Conservation (phyloP, 176 grass and related monocot species). For the Paspalum vaginatum region DNA sequence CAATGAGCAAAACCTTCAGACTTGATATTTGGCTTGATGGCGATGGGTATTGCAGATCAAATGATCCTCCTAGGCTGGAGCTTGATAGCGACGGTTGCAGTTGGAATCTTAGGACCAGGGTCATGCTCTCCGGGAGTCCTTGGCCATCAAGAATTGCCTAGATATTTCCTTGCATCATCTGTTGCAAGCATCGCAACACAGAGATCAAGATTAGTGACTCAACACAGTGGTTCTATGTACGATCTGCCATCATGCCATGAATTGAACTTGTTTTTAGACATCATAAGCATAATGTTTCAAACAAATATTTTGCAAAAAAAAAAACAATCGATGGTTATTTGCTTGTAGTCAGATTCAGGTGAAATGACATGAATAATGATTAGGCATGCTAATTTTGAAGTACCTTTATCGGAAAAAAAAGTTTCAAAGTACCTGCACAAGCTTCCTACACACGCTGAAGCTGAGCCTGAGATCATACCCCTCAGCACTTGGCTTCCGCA, state of each 20-base stretch:
- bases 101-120: constrained; percentile 76
- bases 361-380: neutral
- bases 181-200: neutral
- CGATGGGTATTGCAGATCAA: constrained; percentile 27
- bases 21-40: constrained; percentile 44
- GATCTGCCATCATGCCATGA: neutral
- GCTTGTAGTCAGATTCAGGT: neutral
- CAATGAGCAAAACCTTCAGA: constrained; percentile 67
- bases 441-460: constrained; percentile 87
- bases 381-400: neutral
- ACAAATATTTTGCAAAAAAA: neutral
- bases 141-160: constrained; percentile 63
- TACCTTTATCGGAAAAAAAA: too few species aligned
- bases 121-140: constrained; percentile 70
- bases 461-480: constrained; percentile 68
- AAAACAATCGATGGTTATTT: neutral
- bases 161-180: constrained; percentile 97
- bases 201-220: neutral
- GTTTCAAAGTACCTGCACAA: constrained; percentile 64
- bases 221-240: neutral
- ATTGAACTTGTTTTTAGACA: neutral
- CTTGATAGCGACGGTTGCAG: constrained; percentile 38
- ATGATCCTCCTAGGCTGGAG: constrained; percentile 41
- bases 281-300: neutral
- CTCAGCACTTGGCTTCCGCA: constrained; percentile 37